These are phyloP conservation scores for Sphenostylis stenocarpa DNA, from an alignment of 306 rosid species.

Conservation along the genomic window DNA sequence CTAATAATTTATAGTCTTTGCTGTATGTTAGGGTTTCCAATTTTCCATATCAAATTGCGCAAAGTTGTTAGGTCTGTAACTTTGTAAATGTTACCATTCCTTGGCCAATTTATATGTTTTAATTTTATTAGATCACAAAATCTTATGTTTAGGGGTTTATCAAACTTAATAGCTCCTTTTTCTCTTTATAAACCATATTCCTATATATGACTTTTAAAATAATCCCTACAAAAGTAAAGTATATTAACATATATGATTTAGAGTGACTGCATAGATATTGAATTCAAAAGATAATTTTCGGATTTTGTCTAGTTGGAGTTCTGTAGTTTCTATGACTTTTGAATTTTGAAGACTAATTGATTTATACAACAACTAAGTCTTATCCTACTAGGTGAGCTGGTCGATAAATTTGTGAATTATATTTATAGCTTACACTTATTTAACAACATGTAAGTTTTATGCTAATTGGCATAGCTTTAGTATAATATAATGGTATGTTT, in stretches of 20 bases:
- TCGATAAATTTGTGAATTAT: not conserved
- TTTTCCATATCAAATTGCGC: constrained; percentile 5
- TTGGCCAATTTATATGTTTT: not conserved
- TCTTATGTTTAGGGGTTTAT: not conserved
- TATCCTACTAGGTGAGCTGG: too few relatives aligned
- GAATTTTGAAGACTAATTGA: not conserved
- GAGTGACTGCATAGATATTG: not conserved
- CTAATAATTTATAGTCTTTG: not conserved
- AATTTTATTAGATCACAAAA: not conserved
- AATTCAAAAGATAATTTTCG: not conserved
- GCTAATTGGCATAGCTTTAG: not conserved
- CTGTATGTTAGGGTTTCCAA: constrained; percentile 31
- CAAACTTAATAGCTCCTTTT: not conserved
- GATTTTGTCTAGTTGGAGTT: not conserved
- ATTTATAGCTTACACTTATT: not conserved
- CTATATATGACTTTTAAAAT: not conserved
- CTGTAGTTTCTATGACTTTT: constrained; percentile 2
- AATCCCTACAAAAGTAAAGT: not conserved
- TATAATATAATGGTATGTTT: not conserved
- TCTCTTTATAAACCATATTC: not conserved
- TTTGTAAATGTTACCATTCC: not conserved
- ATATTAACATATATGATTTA: not conserved
- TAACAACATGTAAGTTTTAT: not conserved
- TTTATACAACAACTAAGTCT: not conserved
- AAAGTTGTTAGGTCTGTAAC: not conserved